Conservation (phyloP, 2,329 filamentous ascomycete species). For the Apiospora malaysiana region DNA sequence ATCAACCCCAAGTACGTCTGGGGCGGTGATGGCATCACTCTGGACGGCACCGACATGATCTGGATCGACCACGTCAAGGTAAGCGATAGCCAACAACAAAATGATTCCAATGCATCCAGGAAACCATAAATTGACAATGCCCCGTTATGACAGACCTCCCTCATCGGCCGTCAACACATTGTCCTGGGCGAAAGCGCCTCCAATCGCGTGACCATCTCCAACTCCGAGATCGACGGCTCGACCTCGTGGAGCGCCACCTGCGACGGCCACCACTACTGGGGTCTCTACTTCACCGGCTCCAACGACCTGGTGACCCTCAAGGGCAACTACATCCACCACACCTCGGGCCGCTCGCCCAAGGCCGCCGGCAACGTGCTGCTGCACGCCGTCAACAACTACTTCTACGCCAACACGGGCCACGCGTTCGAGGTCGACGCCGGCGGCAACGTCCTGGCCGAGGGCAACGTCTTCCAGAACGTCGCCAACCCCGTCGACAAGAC, state of each 20-base stretch:
- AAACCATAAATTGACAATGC: background rate
- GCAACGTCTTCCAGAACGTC: conserved; percentile 49
- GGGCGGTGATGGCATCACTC: conserved; percentile 64
- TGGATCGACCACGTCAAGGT: conserved; percentile 33
- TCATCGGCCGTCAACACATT: conserved; percentile 51
- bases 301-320: conserved; percentile 48
- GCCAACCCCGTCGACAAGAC: conserved; percentile 28
- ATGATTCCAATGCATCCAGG: background rate
- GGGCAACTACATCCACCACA: conserved; percentile 51
- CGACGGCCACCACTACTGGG: conserved; percentile 54
- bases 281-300: conserved; percentile 46
- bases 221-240: conserved; percentile 50
- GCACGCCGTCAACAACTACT: conserved; percentile 50
- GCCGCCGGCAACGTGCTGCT: conserved; percentile 41
- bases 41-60: conserved; percentile 27
- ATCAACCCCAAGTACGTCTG: conserved; percentile 64
- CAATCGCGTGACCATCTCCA: conserved; percentile 49
- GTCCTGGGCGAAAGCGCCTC: conserved; percentile 41
- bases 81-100: background rate
- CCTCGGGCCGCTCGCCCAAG: conserved; percentile 49
- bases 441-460: conserved; percentile 52
- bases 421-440: conserved; percentile 49
- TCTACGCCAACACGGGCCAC: conserved; percentile 47
- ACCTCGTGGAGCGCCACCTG: conserved; percentile 48
- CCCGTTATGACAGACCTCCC: conserved; percentile 33